Evolutionary conservation across 2,329 filamentous ascomycete genomes (phyloP), one percentile per base, ranked within the genome.

Genomic region (Fusarium sp.): DNA sequence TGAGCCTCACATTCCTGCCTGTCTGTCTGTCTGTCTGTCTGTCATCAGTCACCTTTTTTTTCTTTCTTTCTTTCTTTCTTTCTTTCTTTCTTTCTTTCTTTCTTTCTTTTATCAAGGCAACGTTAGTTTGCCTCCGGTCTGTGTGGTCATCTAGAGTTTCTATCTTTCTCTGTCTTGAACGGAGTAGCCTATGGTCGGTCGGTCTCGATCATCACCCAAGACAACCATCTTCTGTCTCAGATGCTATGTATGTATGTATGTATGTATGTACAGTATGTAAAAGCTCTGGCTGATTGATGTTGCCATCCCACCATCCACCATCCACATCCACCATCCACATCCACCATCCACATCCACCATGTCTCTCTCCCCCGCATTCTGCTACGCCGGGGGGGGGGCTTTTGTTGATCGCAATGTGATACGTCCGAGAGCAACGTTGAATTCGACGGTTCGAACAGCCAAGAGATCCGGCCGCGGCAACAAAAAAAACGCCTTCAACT

Each of bases 331-430:
- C 19, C 19, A 19, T 19, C 19, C 19, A 19, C n/a, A n/a, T n/a
- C n/a, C n/a, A n/a, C n/a, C n/a, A n/a, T n/a, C n/a, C n/a, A n/a
- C 48, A 35, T 45, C 58, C 58, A 61, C 42, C 58, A 58, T 23
- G 15, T 48, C 43, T 48, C 23, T 48, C 43, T 48, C 43, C 60
- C 60, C 60, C 60, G 49, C 54, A 50, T 38, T 35, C 42, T 41
- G 50, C 45, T 39, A 19, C 8, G 17, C 36, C 35, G 37, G 27
- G 11, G 27, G 9, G 37, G 27, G 11, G 27, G 9, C 27, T 25
- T 25, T 6, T 25, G 23, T 48, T 43, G 29, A 36, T 38, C 4
- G 3, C 23, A n/a, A 38, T 13, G 17, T 53, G 42, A 53, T 48
- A 36, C 42, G 56, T 46, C 54, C 11, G 39, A 41, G 43, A 48